Evolutionary conservation across 2,329 filamentous ascomycete genomes (phyloP).

Genomic region (Aspergillus texensis): DNA sequence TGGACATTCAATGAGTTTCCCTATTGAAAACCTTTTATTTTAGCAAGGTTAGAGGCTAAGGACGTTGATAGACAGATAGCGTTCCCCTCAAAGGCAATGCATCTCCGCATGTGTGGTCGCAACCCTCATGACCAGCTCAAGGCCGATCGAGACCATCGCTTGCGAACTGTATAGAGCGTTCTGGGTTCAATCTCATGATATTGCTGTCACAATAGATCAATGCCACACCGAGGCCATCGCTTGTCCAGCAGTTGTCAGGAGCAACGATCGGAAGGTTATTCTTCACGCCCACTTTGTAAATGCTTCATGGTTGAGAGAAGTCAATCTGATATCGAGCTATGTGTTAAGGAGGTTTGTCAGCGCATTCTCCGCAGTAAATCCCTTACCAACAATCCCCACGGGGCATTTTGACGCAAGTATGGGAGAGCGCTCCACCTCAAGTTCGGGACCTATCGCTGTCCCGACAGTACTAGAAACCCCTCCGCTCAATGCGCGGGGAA

Average conservation of each 20-base stretch:
- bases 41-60: not conserved
- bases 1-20: not conserved
- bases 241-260: not conserved
- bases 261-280: not conserved
- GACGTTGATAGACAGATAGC: not conserved
- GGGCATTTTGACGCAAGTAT: not conserved
- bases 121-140: not conserved
- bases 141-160: not conserved
- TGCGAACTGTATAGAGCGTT: not conserved
- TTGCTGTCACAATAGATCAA: not conserved
- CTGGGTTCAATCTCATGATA: not conserved
- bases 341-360: not conserved
- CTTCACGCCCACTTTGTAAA: not conserved
- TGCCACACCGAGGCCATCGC: not conserved
- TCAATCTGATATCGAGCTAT: not conserved
- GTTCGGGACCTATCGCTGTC: not conserved
- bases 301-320: not conserved
- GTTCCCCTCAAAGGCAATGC: not conserved
- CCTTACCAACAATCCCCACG: not conserved
- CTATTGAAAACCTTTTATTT: not conserved
- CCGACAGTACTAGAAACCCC: not conserved
- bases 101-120: not conserved
- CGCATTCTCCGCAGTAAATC: not conserved
- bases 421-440: not conserved
- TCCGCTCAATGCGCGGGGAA: slow-evolving; percentile 1